Evolutionary conservation across 176 grass and related monocot species (phyloP).

Genomic region (Areca catechu): DNA sequence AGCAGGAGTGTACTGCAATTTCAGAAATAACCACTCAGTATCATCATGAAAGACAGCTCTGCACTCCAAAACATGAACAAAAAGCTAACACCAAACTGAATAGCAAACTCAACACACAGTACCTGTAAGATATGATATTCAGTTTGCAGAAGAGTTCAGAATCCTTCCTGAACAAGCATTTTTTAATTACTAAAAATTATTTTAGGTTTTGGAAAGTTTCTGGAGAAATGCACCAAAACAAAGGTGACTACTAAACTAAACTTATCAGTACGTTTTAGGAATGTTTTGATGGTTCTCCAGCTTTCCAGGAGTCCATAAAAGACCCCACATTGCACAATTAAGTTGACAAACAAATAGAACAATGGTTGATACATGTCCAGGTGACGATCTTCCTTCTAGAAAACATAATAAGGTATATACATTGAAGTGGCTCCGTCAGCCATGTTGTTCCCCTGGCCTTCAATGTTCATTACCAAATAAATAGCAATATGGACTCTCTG

Average conservation of each 20-base stretch:
- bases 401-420: too few relatives aligned
- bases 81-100: constrained; percentile 7
- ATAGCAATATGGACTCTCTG: too few relatives aligned
- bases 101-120: constrained; percentile 13
- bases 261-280: too few relatives aligned
- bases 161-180: constrained; percentile 25
- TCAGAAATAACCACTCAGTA: constrained; percentile 24
- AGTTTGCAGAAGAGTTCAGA: constrained; percentile 15
- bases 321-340: too few relatives aligned
- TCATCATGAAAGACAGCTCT: not conserved
- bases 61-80: constrained; percentile 1
- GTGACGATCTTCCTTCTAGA: too few relatives aligned
- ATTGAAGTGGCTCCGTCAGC: too few relatives aligned
- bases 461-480: too few relatives aligned
- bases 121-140: constrained; percentile 21
- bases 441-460: too few relatives aligned
- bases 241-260: not conserved
- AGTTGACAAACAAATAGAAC: too few relatives aligned
- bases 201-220: not conserved
- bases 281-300: too few relatives aligned
- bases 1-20: constrained; percentile 78
- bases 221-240: not conserved
- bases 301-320: too few relatives aligned
- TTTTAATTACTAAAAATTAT: constrained; percentile 3
- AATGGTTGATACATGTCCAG: too few relatives aligned